Evolutionary conservation across 2,329 filamentous ascomycete species (phyloP), one percentile per base, ranked within the genome.

Genomic region (Westerdykella sp.): DNA sequence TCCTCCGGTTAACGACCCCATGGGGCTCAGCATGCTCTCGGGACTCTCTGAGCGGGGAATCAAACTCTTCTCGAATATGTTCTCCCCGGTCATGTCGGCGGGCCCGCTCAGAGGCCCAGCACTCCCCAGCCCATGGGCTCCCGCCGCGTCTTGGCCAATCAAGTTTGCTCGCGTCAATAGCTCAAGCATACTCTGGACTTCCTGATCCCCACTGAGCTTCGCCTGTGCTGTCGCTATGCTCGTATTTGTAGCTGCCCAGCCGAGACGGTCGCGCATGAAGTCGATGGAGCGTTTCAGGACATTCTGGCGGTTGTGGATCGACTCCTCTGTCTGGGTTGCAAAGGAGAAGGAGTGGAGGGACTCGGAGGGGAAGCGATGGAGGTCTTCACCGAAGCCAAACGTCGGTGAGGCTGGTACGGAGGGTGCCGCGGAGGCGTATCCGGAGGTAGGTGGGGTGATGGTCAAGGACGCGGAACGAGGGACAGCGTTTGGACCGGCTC

Each of bases 331-430:
- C 68, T 95, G 90, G 55, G 95, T 87, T 34, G 93, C 88, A 67
- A 98, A 98, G 11, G 91, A 97, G 71, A 98, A 98, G 1, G 93
- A 98, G 68, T 98, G 93, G 37, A 98, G 73, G 5, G 93, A 98
- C 65, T 98, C 93, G 55, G 87, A 88, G 1, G 93, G 91, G 63
- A 98, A 98, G 28, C 90, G 84, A 37, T 83, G 84, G 37, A 98
- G 78, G 62, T 98, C 93, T 72, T 97, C 93, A 59, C 81, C 79
- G 61, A 89, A 88, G 48, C 79, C 72, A 34, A 85, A 59, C 6
- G 59, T 56, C 18, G 88, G 87, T 16, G 88, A 89, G 15, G 76
- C 73, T 18, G 84, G 82, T 5, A 76, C 82, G n/a, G 81, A 73
- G 7, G 77, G 72, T 5, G 77, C 82, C 14, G 81, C 73, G 7